phyloP scores from a whole-genome alignment of 2,329 filamentous ascomycete genomes.

The Fusarium verticillioides region DNA sequence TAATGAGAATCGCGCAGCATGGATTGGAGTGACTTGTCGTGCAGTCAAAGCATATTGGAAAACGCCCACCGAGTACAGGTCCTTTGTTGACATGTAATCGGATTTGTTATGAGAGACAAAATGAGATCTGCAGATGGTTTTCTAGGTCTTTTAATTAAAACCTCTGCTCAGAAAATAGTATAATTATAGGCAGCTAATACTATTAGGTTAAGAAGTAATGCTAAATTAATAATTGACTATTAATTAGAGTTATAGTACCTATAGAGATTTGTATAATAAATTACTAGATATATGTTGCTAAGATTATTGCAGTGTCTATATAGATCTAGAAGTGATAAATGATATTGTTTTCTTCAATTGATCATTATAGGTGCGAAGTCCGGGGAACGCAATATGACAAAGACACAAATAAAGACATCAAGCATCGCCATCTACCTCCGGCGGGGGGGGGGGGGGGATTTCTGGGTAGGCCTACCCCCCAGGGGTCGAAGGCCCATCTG shows the following conservation, averaged over 20 bases:
- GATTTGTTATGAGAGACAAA: not conserved
- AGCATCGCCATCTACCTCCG: not conserved
- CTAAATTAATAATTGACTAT: not conserved
- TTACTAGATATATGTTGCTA: rapidly evolving
- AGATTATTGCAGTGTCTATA: not conserved
- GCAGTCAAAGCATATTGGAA: not conserved
- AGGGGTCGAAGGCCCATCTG: too few relatives aligned
- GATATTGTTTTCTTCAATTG: rapidly evolving
- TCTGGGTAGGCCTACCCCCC: too few relatives aligned
- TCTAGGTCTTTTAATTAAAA: too few relatives aligned
- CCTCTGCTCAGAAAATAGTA: too few relatives aligned
- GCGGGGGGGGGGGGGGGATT: not conserved
- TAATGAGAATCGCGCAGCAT: not conserved
- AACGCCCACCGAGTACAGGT: rapidly evolving
- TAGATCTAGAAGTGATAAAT: not conserved
- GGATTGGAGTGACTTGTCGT: not conserved
- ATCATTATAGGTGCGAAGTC: not conserved
- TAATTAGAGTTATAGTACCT: rapidly evolving
- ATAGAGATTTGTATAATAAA: not conserved
- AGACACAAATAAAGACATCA: not conserved
- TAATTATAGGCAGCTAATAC: too few relatives aligned
- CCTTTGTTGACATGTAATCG: not conserved
- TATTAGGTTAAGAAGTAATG: not conserved
- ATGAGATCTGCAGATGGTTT: not conserved
- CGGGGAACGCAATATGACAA: not conserved